A percentile compares a stretch with the other conserved stretches of the same genome.
Conservation (phyloP, 306 rosid species). For the Aeschynomene evenia region DNA sequence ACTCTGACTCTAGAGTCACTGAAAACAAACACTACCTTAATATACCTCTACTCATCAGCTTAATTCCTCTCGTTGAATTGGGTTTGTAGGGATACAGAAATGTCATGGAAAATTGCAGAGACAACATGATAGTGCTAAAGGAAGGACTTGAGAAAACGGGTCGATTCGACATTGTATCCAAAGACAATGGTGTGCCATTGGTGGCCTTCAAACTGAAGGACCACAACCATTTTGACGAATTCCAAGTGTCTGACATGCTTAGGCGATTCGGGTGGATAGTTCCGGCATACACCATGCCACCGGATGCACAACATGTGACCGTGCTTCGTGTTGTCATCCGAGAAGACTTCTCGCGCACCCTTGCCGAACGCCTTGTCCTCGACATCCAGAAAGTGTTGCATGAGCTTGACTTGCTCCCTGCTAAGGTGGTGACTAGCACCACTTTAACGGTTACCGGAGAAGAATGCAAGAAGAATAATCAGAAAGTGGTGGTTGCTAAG, state of each 20-base stretch:
- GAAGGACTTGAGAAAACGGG: slow-evolving; percentile 66
- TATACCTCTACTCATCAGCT: no score
- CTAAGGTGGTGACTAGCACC: slow-evolving; percentile 35
- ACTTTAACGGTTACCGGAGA: slow-evolving; percentile 16
- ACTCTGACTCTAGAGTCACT: no score
- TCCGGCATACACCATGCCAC: slow-evolving; percentile 94
- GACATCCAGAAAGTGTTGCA: slow-evolving; percentile 64
- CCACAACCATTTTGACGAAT: slow-evolving; percentile 50
- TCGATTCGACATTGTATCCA: slow-evolving; percentile 65
- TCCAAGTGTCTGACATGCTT: slow-evolving; percentile 69
- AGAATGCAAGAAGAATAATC: not conserved
- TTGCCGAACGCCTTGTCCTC: slow-evolving; percentile 72
- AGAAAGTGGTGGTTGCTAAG: slow-evolving; percentile 34
- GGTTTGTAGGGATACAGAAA: slow-evolving; percentile 63
- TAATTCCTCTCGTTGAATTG: not conserved
- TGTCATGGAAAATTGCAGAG: slow-evolving; percentile 82
- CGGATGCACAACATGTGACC: slow-evolving; percentile 77
- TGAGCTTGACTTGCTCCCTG: slow-evolving; percentile 67
- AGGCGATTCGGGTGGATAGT: slow-evolving; percentile 89
- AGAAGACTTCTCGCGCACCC: slow-evolving; percentile 81
- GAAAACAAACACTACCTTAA: no score
- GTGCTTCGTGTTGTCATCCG: slow-evolving; percentile 82
- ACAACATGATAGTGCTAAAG: slow-evolving; percentile 80
- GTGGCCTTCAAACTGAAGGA: slow-evolving; percentile 85
- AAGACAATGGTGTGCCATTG: slow-evolving; percentile 79